Evolutionary conservation across 2,329 filamentous ascomycete genomes (phyloP), one percentile per base, ranked within the genome.

Genomic region (Colletotrichum theobromicola): DNA sequence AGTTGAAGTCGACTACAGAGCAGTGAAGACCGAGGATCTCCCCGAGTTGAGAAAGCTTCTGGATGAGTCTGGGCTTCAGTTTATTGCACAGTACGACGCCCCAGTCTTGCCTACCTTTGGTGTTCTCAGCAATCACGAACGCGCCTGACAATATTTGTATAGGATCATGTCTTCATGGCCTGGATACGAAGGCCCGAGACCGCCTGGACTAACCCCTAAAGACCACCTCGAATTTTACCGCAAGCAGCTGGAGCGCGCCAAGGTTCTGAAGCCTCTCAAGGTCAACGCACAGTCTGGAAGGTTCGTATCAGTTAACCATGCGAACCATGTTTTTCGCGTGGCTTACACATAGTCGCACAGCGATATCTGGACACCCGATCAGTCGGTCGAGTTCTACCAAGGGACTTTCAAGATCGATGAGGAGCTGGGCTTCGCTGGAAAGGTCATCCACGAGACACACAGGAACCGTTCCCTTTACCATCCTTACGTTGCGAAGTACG

Each of bases 331-430:
- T 53, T 0, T 46, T 46, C 10, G 18, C n/a, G 21, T n/a, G 21
- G 32, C 60, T 63, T 21, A 63, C 60, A 3, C 34, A 1, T 26
- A 16, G 34, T 0, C 4, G 42, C 42, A 28, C 24, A 83, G 82
- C 16, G 82, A 83, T 37, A 71, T 78, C 26, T 83, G 80, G 79
- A 77, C 78, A 6, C 62, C 78, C 4, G 81, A 83, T 18, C 78
- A 83, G 18, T 81, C 81, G 2, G 79, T 83, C 6, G 76, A 80
- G 35, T 83, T 83, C 57, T 84, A 81, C 72, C 53, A 78, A n/a
- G 76, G 76, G 5, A 81, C 81, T 1, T 76, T 83, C 4, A 62
- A 78, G 15, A 75, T 83, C 10, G 81, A 83, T 18, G 77, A 77
- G 4, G 81, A 82, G 63, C 65, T 82, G 6, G 82, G 81, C 0